These are phyloP conservation scores for Diplocarpon mali DNA, from an alignment of 2,329 filamentous ascomycete species.

Conservation along the genomic window DNA sequence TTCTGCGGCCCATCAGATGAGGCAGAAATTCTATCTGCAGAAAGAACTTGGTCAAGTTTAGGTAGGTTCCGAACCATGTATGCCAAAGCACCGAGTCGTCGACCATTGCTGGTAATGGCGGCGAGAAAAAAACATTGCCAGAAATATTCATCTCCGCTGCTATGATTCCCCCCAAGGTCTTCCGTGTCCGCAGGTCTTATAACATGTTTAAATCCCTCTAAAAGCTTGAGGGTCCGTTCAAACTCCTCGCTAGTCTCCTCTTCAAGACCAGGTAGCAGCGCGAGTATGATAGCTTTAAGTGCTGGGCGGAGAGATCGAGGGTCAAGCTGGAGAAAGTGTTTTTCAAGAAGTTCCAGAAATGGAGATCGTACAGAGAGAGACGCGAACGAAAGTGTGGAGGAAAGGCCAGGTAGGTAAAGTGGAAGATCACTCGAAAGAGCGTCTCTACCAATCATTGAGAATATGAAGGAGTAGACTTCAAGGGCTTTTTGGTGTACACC, in stretches of 20 bases:
- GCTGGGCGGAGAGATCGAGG: conserved; percentile 67
- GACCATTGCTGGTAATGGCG: conserved; percentile 76
- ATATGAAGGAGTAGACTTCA: conserved; percentile 86
- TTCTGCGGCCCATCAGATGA: conserved; percentile 23
- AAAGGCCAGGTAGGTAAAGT: conserved; percentile 81
- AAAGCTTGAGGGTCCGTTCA: conserved; percentile 67
- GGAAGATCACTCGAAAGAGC: conserved; percentile 71
- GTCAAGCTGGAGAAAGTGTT: conserved; percentile 63
- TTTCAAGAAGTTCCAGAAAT: conserved; percentile 76
- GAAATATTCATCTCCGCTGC: conserved; percentile 72
- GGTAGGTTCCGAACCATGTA: conserved; percentile 76
- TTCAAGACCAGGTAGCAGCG: conserved; percentile 83
- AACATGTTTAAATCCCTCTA: conserved; percentile 65
- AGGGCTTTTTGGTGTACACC: conserved; percentile 96
- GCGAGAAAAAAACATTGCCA: conserved; percentile 98
- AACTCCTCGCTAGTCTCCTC: conserved; percentile 98
- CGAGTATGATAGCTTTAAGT: conserved; percentile 79
- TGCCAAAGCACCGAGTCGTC: conserved; percentile 76
- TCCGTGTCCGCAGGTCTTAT: conserved; percentile 45
- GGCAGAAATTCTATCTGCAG: conserved; percentile 23
- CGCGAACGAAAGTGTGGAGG: conserved; percentile 84
- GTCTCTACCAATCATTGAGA: conserved; percentile 72
- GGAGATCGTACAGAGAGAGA: conserved; percentile 81
- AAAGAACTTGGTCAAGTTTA: conserved; percentile 42
- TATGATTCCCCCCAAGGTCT: conserved; percentile 40